Conservation (phyloP, 1,284 basidiomycete species). For the Malassezia japonica region DNA sequence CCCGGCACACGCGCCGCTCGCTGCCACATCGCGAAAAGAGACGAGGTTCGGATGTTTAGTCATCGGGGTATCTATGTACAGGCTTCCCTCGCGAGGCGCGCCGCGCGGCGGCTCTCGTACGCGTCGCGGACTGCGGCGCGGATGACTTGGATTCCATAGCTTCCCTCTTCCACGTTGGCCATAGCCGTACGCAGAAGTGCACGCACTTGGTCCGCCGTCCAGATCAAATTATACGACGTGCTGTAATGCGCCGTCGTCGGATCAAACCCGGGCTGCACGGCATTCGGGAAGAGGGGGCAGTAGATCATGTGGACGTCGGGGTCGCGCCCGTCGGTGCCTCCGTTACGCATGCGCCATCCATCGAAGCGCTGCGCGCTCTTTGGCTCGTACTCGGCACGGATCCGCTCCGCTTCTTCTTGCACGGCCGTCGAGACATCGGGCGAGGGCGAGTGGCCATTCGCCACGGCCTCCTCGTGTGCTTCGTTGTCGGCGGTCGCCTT, state of each 20-base stretch:
- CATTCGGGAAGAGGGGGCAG: slow-evolving; percentile 36
- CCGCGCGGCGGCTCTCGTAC: slow-evolving; percentile 5
- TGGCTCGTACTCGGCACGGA: slow-evolving; percentile 16
- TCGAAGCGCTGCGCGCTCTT: slow-evolving; percentile 24
- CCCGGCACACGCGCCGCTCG: background rate
- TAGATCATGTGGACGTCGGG: slow-evolving; percentile 30
- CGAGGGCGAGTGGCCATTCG: background rate
- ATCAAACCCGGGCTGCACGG: slow-evolving; percentile 29
- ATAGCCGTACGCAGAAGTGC: slow-evolving; percentile 25
- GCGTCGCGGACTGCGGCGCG: slow-evolving; percentile 17
- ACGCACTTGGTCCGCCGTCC: slow-evolving; percentile 37
- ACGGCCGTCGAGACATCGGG: background rate
- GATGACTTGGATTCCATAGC: slow-evolving; percentile 9
- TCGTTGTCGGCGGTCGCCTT: background rate
- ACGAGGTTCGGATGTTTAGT: background rate
- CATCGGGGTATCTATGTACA: slow-evolving; percentile 1
- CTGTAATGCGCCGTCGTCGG: slow-evolving; percentile 31
- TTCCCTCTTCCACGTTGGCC: slow-evolving; percentile 26
- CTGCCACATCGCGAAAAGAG: background rate
- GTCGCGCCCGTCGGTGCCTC: background rate
- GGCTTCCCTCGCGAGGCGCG: slow-evolving; percentile 8
- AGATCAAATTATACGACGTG: slow-evolving; percentile 44
- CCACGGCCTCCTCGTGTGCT: background rate
- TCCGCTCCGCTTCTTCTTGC: slow-evolving; percentile 4
- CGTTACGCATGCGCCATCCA: slow-evolving; percentile 15